Conservation (phyloP, 1,139 yeast species). For the Taiozyma sp. region DNA sequence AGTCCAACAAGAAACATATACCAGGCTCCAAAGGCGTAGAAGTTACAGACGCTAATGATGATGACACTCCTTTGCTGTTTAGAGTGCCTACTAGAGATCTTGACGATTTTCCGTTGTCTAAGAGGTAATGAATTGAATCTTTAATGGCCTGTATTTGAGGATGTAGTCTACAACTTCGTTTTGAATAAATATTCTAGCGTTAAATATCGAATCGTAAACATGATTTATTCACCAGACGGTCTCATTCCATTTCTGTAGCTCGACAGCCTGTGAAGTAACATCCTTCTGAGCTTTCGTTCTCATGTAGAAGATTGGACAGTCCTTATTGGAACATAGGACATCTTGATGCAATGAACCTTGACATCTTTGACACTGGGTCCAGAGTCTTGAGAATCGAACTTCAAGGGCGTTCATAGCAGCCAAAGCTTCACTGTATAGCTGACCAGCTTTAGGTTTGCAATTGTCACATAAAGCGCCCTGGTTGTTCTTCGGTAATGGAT, state of each 20-base stretch:
- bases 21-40: neutral
- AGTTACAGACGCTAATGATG: conserved; percentile 2
- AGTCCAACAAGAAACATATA: conserved; percentile 5
- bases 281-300: conserved; percentile 93
- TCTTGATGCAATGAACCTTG: conserved; percentile 96
- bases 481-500: conserved; percentile 63
- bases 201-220: neutral
- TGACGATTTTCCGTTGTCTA: neutral
- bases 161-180: neutral
- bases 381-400: conserved; percentile 75
- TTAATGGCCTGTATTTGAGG: neutral
- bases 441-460: conserved; percentile 72
- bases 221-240: conserved; percentile 17
- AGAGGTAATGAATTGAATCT: neutral
- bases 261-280: conserved; percentile 59
- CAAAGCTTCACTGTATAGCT: conserved; percentile 70
- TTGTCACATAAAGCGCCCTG: conserved; percentile 80
- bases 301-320: conserved; percentile 98
- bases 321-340: conserved; percentile 90
- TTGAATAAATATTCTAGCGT: neutral
- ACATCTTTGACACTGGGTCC: conserved; percentile 99
- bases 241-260: conserved; percentile 54
- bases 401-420: conserved; percentile 78
- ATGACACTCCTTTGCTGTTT: conserved; percentile 6
- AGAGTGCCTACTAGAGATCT: neutral